Conservation (phyloP, 2,329 filamentous ascomycete species). For the Colletotrichum lini region DNA sequence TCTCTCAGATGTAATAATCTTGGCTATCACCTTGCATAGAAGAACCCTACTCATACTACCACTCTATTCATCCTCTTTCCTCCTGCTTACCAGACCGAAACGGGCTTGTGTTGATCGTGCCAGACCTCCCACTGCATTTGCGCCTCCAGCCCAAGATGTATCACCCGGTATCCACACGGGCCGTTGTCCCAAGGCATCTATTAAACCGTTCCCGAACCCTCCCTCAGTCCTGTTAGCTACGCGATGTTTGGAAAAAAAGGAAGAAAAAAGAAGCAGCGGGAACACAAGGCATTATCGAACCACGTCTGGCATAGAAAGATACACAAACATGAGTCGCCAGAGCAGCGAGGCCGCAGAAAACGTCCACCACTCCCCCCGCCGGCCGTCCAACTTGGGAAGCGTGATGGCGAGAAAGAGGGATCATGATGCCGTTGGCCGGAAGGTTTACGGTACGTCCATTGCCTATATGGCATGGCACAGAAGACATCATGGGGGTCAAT, state of each 20-base stretch:
- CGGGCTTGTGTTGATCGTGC: neutral
- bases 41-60: neutral
- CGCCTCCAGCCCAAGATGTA: neutral
- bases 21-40: neutral
- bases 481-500: neutral
- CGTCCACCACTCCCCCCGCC: neutral
- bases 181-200: neutral
- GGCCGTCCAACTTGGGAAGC: neutral
- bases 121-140: constrained; percentile 1
- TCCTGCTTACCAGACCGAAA: neutral
- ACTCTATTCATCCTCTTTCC: neutral
- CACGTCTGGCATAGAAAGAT: neutral
- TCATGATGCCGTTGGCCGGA: neutral
- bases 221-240: neutral
- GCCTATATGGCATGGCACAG: neutral
- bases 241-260: neutral
- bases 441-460: neutral
- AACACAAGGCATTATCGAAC: neutral
- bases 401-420: neutral
- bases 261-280: neutral
- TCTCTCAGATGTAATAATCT: neutral
- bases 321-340: neutral
- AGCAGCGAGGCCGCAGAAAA: neutral
- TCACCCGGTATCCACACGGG: neutral
- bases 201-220: neutral